Percentiles rank a stretch among this genome's conserved stretches.
Evolutionary conservation across 164 flowering plant species (phyloP).

Genomic region (Magnolia sinica): DNA sequence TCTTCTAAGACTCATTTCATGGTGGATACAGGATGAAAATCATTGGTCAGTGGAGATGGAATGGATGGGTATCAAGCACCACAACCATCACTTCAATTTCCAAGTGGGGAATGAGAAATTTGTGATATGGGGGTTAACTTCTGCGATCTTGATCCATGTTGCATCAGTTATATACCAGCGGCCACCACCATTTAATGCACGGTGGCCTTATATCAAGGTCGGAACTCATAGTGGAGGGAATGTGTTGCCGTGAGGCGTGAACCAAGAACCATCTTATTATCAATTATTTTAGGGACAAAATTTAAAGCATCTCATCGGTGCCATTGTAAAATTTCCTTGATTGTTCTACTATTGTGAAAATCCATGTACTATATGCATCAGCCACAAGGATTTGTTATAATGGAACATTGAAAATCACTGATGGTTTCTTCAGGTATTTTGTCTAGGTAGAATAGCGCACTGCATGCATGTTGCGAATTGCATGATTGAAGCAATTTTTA

Average conservation of each 20-base stretch:
- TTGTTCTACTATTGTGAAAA: neutral
- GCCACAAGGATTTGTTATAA: too few relatives aligned
- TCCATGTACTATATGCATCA: neutral
- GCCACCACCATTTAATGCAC: slow-evolving; percentile 65
- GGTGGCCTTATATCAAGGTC: slow-evolving; percentile 44
- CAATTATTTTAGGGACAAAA: neutral
- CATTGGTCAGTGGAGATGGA: slow-evolving; percentile 60
- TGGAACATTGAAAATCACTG: too few relatives aligned
- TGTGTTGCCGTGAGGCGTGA: slow-evolving; percentile 5
- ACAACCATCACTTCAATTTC: slow-evolving; percentile 72
- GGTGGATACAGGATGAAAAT: slow-evolving; percentile 63
- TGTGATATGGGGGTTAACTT: slow-evolving; percentile 85
- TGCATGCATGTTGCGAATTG: neutral
- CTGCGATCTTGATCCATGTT: slow-evolving; percentile 75
- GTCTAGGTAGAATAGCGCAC: too few relatives aligned
- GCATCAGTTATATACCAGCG: slow-evolving; percentile 78
- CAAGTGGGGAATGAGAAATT: slow-evolving; percentile 42
- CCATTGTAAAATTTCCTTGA: neutral
- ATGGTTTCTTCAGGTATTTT: too few relatives aligned
- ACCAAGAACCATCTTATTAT: neutral
- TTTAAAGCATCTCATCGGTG: neutral
- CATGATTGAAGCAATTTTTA: neutral
- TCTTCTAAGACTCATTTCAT: neutral
- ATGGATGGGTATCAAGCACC: slow-evolving; percentile 68
- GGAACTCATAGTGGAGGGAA: neutral